Base-by-base conservation (phyloP, 192 early-diverging fungal species). In the Helicostylum pulchrum region DNA sequence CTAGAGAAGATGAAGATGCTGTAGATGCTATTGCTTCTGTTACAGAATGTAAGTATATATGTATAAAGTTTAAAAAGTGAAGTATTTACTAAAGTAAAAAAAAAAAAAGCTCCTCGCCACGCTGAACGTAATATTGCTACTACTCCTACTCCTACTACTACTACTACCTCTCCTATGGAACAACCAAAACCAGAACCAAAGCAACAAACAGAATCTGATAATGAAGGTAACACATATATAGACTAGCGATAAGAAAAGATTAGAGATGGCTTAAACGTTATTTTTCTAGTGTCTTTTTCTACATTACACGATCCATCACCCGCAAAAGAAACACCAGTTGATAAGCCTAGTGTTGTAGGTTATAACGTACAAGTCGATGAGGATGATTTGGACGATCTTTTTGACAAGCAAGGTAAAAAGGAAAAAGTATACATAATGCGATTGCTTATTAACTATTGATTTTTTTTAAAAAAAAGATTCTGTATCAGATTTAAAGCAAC, bases 1-100 rank as follows among this genome's bases (percentile, higher is more conserved):
- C 81, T 9, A 48, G 8, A 49, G 59, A 62, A 31, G 67, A 62
- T 17, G 47, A 36, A 34, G 57, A 59, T 9, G 4, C 39, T 45
- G 43, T 21, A 4, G 57, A 9, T 9, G 57, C 42, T 59, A 14
- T 21, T 45, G 11, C 46, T 58, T 44, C 19, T 44, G 56, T 31
- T 21, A 55, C 9, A 19, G 56, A 58, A 43, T 0, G 21, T 30
- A 30, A 21, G 9, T 30, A 51, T 51, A 14, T 7, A 1, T 8
- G 4, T n/a, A n/a, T 14, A 15, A 23, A 21, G 7, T 51, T 30
- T 20, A 26, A 19, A 31, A 6, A 53, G 23, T 30, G 21, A 53
- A 26, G 5, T 15, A 19, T 1, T 15, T 48, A 6, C 4, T 48
- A 2, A 1, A 3, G 11, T 42, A 23, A 23, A 20, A 45, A 15